These are phyloP conservation scores for Mucor plumbeus DNA, from an alignment of 371 early-diverging fungal genomes.

Conservation along the genomic window DNA sequence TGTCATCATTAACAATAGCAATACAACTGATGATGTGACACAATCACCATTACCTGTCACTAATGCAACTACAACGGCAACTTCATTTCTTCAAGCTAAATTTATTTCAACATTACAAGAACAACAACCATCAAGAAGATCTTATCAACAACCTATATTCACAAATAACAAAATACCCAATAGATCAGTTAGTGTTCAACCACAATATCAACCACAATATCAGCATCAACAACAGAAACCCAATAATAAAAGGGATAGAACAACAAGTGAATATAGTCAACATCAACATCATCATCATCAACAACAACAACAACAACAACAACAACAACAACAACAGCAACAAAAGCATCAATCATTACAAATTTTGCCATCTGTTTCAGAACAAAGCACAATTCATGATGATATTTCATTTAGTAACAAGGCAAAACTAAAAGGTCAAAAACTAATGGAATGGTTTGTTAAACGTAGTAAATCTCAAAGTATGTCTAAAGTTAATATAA, in stretches of 20 bases:
- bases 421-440: slow-evolving; percentile 60
- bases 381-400: slow-evolving; percentile 24
- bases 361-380: slow-evolving; percentile 39
- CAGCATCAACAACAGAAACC: not conserved
- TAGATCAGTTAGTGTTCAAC: slow-evolving; percentile 28
- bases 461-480: slow-evolving; percentile 60
- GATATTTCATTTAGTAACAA: slow-evolving; percentile 36
- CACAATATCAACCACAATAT: slow-evolving; percentile 15
- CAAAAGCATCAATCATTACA: slow-evolving; percentile 12
- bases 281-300: too few relatives aligned
- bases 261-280: slow-evolving; percentile 18
- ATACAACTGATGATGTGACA: slow-evolving; percentile 20
- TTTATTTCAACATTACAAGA: slow-evolving; percentile 45
- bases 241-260: slow-evolving; percentile 18
- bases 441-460: slow-evolving; percentile 75
- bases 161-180: slow-evolving; percentile 40
- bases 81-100: slow-evolving; percentile 43
- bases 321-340: not conserved
- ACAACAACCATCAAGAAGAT: slow-evolving; percentile 7
- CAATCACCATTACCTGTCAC: not conserved
- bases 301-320: too few relatives aligned
- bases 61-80: not conserved
- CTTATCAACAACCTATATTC: not conserved
- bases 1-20: slow-evolving; percentile 13
- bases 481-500: slow-evolving; percentile 33